These are phyloP conservation scores for Geoglossum glabrum DNA, from an alignment of 495 filamentous ascomycete species.

Conservation along the genomic window DNA sequence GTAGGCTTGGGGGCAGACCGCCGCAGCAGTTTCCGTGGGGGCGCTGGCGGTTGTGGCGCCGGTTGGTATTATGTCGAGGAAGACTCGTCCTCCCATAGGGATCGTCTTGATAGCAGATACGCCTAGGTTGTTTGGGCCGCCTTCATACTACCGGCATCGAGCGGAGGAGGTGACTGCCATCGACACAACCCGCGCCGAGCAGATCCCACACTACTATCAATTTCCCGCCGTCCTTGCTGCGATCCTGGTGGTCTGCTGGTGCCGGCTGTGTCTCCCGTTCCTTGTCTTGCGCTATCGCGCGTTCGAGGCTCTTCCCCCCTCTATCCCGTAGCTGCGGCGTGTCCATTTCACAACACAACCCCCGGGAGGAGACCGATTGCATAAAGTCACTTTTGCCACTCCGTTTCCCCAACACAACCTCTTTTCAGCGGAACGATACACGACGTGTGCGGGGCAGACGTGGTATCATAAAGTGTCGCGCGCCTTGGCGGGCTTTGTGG, in stretches of 20 bases:
- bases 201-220: neutral
- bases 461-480: constrained; percentile 16
- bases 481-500: constrained; percentile 36
- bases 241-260: neutral
- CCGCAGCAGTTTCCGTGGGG: neutral
- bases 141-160: neutral
- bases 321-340: neutral
- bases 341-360: neutral
- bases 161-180: constrained; percentile 35
- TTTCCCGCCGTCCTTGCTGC: neutral
- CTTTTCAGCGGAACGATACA: neutral
- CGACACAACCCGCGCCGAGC: too few relatives aligned
- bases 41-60: neutral
- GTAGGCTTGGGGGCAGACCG: neutral
- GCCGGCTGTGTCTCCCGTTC: neutral
- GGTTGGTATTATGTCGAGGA: neutral
- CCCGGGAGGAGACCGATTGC: neutral
- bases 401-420: neutral
- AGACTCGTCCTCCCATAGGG: neutral
- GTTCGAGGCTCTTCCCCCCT: neutral
- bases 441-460: neutral
- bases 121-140: neutral
- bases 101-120: neutral
- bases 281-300: neutral
- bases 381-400: neutral